Conservation (phyloP, 2,329 filamentous ascomycete genomes). For the Leptographium wingfieldii region DNA sequence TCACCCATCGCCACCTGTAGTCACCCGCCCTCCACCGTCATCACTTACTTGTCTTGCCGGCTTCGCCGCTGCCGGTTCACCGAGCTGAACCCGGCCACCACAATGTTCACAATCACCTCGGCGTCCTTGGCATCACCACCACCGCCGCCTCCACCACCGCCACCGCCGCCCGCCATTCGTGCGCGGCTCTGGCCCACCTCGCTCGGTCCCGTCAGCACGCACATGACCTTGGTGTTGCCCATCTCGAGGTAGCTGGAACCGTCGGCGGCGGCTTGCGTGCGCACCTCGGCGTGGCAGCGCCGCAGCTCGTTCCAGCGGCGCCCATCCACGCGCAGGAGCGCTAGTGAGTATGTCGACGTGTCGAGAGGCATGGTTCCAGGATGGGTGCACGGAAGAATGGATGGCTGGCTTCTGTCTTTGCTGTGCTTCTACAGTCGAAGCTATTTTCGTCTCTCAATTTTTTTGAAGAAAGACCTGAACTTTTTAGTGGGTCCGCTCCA, state of each 20-base stretch:
- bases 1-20: conserved; percentile 16
- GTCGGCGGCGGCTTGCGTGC: conserved; percentile 83
- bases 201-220: conserved; percentile 73
- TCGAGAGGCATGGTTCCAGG: conserved; percentile 67
- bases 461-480: no score
- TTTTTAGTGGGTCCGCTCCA: no score
- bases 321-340: conserved; percentile 69
- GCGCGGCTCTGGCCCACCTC: conserved; percentile 41
- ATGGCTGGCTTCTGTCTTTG: no score
- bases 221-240: conserved; percentile 96
- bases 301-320: conserved; percentile 96
- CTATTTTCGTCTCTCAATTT: background rate
- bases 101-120: conserved; percentile 67
- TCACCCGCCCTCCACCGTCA: background rate
- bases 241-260: conserved; percentile 90
- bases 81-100: conserved; percentile 76
- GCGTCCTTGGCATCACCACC: conserved; percentile 34
- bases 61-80: conserved; percentile 70
- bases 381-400: no score
- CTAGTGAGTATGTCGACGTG: conserved; percentile 80
- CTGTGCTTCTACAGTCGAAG: background rate
- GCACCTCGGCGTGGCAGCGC: conserved; percentile 75
- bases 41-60: conserved; percentile 63
- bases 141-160: conserved; percentile 18
- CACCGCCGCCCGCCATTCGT: conserved; percentile 19